These are phyloP conservation scores for Trametes sanguinea DNA, from an alignment of 768 basidiomycete genomes.

Conservation along the genomic window DNA sequence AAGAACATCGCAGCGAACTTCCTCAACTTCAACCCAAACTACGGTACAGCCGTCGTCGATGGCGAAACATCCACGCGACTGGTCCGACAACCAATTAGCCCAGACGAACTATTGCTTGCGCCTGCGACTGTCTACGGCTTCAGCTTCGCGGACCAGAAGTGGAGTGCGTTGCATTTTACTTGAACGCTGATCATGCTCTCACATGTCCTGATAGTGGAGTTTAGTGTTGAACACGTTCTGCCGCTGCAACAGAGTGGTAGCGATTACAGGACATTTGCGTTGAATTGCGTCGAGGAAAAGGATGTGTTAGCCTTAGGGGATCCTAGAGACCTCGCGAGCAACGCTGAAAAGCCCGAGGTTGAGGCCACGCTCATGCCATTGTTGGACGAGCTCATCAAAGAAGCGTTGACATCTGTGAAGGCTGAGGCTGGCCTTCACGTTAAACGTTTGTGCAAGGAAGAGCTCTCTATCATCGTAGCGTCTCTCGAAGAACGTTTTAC, in stretches of 20 bases:
- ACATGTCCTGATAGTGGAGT: background rate
- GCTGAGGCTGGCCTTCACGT: background rate
- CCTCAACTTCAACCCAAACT: background rate
- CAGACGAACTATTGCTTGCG: slow-evolving; percentile 33
- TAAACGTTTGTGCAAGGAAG: background rate
- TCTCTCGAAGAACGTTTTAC: background rate
- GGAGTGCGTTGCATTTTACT: slow-evolving; percentile 42
- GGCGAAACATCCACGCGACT: background rate
- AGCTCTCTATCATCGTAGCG: background rate
- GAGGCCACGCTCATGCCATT: background rate
- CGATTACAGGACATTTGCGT: too few species aligned
- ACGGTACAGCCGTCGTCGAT: too few species aligned
- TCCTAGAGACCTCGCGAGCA: too few species aligned
- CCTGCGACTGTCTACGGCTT: slow-evolving; percentile 58
- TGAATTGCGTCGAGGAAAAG: too few species aligned
- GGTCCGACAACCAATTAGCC: background rate
- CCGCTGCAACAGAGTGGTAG: background rate
- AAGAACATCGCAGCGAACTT: background rate
- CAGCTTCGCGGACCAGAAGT: slow-evolving; percentile 53
- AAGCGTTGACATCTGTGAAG: background rate
- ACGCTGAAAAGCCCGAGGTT: too few species aligned
- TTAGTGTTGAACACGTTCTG: background rate
- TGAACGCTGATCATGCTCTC: background rate
- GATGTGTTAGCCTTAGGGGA: too few species aligned
- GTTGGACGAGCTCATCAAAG: background rate